These are phyloP conservation scores for Prototheca wickerhamii DNA, from an alignment of 163 green algal species.

Conservation along the genomic window DNA sequence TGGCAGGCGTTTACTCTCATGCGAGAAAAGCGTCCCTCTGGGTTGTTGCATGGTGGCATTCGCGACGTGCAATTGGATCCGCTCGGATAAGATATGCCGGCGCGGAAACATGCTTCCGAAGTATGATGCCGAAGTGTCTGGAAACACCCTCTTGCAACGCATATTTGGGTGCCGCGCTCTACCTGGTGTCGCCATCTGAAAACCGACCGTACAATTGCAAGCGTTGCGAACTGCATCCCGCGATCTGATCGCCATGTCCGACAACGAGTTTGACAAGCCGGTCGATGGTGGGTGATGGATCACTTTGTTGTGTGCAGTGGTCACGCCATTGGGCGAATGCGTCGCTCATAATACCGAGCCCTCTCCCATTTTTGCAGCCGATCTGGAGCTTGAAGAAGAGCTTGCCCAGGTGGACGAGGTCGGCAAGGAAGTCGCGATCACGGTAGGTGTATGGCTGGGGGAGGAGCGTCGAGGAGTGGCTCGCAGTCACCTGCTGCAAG, in stretches of 20 bases:
- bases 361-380: conserved; percentile 1
- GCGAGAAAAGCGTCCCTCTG: neutral
- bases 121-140: too few species aligned
- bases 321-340: too few species aligned
- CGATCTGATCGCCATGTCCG: too few species aligned
- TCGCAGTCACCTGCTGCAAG: neutral
- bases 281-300: too few species aligned
- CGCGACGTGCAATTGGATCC: neutral
- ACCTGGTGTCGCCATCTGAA: too few species aligned
- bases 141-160: too few species aligned
- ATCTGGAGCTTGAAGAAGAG: conserved; percentile 16
- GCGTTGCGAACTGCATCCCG: too few species aligned
- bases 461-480: neutral
- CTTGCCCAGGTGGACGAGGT: conserved; percentile 26
- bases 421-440: conserved; percentile 21
- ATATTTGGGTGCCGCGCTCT: too few species aligned
- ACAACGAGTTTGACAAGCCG: too few species aligned
- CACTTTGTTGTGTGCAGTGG: too few species aligned
- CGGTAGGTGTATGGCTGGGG: conserved; percentile 10
- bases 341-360: too few species aligned
- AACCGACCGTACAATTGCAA: too few species aligned
- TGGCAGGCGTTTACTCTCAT: neutral
- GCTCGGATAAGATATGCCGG: neutral
- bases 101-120: neutral
- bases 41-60: neutral